A percentile compares a stretch with the other conserved stretches of the same genome.
These are phyloP conservation scores for Fusarium ramigenum DNA, from an alignment of 2,329 filamentous ascomycete species.

Conservation along the genomic window DNA sequence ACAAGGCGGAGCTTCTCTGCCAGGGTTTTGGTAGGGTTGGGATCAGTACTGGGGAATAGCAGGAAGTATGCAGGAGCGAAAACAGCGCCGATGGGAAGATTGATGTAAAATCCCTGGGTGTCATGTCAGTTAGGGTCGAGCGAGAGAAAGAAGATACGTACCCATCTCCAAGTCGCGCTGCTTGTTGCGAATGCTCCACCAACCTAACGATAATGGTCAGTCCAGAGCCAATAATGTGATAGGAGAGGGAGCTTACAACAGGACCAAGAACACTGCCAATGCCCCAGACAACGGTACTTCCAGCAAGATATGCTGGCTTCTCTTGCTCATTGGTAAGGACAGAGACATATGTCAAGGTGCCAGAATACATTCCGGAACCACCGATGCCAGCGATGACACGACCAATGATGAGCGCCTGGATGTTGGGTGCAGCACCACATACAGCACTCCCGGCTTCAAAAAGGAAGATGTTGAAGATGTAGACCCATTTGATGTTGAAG, in stretches of 20 bases:
- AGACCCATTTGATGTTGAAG: not conserved
- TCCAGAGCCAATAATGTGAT: fast-evolving
- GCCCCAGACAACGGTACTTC: not conserved
- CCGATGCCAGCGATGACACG: not conserved
- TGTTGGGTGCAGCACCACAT: not conserved
- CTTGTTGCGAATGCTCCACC: not conserved
- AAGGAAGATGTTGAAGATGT: not conserved
- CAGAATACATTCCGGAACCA: not conserved
- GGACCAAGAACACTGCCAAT: not conserved
- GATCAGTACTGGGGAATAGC: not conserved
- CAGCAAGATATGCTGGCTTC: not conserved
- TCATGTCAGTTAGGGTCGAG: fast-evolving
- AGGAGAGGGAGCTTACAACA: not conserved
- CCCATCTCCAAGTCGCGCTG: not conserved
- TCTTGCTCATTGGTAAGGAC: not conserved
- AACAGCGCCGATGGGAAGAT: not conserved
- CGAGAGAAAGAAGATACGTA: not conserved
- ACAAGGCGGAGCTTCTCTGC: not conserved
- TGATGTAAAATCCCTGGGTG: not conserved
- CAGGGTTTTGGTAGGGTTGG: not conserved
- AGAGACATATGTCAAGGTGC: not conserved
- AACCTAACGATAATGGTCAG: not conserved
- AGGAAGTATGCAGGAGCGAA: not conserved
- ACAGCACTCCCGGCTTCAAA: not conserved
- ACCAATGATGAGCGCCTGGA: not conserved